Evolutionary conservation across 2,329 filamentous ascomycete genomes (phyloP), one percentile per base, ranked within the genome.

Genomic region (Colletotrichum acutatum): DNA sequence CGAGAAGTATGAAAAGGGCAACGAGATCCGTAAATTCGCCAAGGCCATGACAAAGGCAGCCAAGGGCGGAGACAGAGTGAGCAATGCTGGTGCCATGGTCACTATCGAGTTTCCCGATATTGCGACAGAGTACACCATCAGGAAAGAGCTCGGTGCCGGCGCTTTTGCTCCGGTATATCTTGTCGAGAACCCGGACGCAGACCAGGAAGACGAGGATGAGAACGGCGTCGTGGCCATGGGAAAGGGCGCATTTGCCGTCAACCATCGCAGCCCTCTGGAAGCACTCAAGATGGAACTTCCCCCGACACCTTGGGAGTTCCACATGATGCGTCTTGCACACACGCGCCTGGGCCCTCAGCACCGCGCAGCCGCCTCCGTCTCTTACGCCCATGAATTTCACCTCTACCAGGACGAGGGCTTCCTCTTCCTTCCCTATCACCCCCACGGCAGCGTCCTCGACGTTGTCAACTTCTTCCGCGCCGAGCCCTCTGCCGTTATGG

Each of bases 161-260:
- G 97, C 97, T 0, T 99, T 97, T 82, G 97, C 96, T 0, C 96
- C 97, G 0, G 97, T 99, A 3, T 99, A 98, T 80, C 90, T 99
- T 0, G 92, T 95, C 8, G 94, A 98, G 79, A 93, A 92, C 77
- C 88, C 90, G n/a, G 84, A 84, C 0, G 85, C 88, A 4, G 86
- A 86, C 37, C 83, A 84, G 0, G 82, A 85, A 14, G 83, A 85
- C 11, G 78, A 83, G 37, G 82, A 85, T 22, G 85, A 89, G 19
- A 86, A 89, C 37, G 83, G 80, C 79, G 65, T 80, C 77, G 66
- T 81, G 78, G 49, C 85, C 83, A 90, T 93, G 88, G 90, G 91
- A 68, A 91, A 90, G 78, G 88, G 91, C 34, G 83, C 86, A 14
- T 90, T 92, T 78, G 85, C 89, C n/a, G 78, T 86, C 11, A 85